Percentiles rank a stretch among this genome's conserved stretches.
Evolutionary conservation across 1,284 basidiomycete genomes (phyloP).

Genomic region (Fomitopsis schrenkii): DNA sequence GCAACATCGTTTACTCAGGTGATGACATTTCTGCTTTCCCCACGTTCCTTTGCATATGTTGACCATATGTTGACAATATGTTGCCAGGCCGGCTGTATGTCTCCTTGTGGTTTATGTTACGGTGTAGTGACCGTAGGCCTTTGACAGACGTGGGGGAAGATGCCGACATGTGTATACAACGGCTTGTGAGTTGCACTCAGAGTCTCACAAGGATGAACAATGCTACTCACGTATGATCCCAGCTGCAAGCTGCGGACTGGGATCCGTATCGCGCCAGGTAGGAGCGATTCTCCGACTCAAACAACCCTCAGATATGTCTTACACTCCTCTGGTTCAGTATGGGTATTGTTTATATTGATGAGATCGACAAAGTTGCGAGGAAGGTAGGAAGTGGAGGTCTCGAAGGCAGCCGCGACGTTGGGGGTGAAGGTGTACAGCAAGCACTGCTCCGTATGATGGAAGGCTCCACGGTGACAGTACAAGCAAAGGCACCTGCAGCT

Average conservation of each 20-base stretch:
- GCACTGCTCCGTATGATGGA: constrained; percentile 91
- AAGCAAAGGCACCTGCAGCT: constrained; percentile 62
- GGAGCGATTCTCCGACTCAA: neutral
- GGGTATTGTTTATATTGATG: constrained; percentile 96
- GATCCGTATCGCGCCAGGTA: constrained; percentile 80
- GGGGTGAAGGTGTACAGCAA: constrained; percentile 96
- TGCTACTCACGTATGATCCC: constrained; percentile 6
- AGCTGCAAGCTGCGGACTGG: constrained; percentile 85
- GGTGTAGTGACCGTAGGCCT: neutral
- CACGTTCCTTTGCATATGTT: constrained; percentile 4
- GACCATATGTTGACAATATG: constrained; percentile 5
- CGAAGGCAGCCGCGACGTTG: constrained; percentile 85
- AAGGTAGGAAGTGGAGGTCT: constrained; percentile 56
- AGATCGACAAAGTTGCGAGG: constrained; percentile 90
- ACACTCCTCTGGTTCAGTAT: constrained; percentile 42
- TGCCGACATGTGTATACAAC: constrained; percentile 85
- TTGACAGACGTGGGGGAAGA: constrained; percentile 87
- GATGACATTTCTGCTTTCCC: constrained; percentile 10
- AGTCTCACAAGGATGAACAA: neutral
- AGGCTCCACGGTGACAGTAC: constrained; percentile 81
- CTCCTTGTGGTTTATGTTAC: neutral
- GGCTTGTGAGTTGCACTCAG: constrained; percentile 51
- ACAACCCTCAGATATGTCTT: constrained; percentile 3
- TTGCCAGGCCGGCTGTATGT: constrained; percentile 73
- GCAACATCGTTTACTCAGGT: constrained; percentile 84